Evolutionary conservation across 805 yeast species (phyloP).

Genomic region (Brettanomyces naardenensis): DNA sequence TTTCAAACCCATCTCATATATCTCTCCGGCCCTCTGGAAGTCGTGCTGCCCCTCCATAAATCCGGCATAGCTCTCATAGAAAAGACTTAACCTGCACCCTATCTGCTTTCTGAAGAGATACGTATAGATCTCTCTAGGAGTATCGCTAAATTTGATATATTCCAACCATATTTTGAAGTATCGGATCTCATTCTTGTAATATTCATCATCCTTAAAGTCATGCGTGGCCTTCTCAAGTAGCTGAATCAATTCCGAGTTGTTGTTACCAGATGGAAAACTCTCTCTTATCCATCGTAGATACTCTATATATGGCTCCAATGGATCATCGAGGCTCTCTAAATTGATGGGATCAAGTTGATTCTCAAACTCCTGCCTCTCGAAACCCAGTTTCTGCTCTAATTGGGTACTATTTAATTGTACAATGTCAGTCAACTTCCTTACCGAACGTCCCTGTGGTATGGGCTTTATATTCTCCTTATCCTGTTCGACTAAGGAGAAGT

Average conservation of each 20-base stretch:
- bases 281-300: constrained; percentile 68
- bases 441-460: constrained; percentile 61
- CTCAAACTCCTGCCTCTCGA: constrained; percentile 43
- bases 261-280: constrained; percentile 52
- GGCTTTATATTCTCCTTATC: constrained; percentile 78
- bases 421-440: constrained; percentile 37
- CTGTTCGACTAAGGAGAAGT: constrained; percentile 35
- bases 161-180: constrained; percentile 76
- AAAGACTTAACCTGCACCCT: constrained; percentile 58
- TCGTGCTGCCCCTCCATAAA: constrained; percentile 46
- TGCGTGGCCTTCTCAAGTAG: constrained; percentile 68
- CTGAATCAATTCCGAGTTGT: constrained; percentile 56
- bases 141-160: constrained; percentile 60
- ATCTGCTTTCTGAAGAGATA: constrained; percentile 66
- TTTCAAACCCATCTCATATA: constrained; percentile 51
- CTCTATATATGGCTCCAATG: constrained; percentile 66
- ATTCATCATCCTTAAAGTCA: constrained; percentile 51
- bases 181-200: constrained; percentile 77
- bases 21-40: constrained; percentile 46
- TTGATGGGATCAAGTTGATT: constrained; percentile 29
- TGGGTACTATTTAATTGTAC: constrained; percentile 5
- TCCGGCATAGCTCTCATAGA: constrained; percentile 73
- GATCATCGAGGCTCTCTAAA: constrained; percentile 70
- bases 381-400: constrained; percentile 7
- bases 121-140: constrained; percentile 62